These are phyloP conservation scores for Litchi chinensis DNA, from an alignment of 345 rosid species.

Conservation along the genomic window DNA sequence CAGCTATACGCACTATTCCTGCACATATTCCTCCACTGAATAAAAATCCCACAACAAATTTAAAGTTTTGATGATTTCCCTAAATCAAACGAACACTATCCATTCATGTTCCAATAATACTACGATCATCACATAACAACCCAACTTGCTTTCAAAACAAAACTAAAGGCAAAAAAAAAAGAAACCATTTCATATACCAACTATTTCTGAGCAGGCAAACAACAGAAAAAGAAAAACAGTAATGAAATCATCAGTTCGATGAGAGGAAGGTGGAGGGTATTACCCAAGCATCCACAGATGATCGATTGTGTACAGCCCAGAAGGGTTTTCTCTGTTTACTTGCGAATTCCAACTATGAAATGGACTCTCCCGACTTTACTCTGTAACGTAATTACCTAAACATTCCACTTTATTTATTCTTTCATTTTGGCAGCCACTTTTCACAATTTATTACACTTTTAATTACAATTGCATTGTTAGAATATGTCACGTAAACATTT, in stretches of 20 bases:
- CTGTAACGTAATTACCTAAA: background rate
- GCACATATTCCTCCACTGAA: background rate
- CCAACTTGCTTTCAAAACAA: background rate
- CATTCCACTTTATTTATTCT: background rate
- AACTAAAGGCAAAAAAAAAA: background rate
- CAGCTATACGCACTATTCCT: background rate
- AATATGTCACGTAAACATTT: too few species aligned
- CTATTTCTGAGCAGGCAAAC: constrained; percentile 10
- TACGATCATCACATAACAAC: background rate
- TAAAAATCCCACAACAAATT: background rate
- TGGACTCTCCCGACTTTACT: background rate
- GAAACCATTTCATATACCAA: background rate
- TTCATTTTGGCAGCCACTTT: too few species aligned
- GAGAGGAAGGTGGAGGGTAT: background rate
- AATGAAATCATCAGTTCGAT: background rate
- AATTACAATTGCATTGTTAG: too few species aligned
- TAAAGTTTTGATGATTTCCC: background rate
- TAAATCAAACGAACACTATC: background rate
- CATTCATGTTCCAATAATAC: background rate
- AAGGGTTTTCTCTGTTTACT: background rate
- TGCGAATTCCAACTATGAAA: background rate
- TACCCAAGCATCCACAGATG: background rate
- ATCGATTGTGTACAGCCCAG: background rate
- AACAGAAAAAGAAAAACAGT: background rate
- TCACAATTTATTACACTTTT: too few species aligned